phyloP scores from a whole-genome alignment of 495 filamentous ascomycete genomes.

The Melanomma pulvis-pyrius region DNA sequence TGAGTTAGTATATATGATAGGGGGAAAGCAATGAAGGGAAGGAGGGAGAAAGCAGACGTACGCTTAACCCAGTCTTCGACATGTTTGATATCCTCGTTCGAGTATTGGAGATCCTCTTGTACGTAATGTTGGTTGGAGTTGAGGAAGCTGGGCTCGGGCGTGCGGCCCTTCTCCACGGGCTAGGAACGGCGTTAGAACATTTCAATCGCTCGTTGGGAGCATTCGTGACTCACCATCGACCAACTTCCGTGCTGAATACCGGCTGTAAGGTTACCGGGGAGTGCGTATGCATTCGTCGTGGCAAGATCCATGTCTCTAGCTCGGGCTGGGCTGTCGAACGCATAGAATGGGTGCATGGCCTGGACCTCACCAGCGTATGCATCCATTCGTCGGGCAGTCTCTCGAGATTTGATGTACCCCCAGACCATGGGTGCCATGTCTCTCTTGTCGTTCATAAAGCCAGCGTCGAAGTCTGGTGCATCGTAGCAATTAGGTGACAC shows the following conservation, averaged over 20 bases:
- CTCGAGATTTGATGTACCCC: conserved; percentile 84
- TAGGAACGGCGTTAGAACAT: not conserved
- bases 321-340: conserved; percentile 66
- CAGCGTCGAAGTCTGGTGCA: conserved; percentile 76
- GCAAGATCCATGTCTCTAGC: conserved; percentile 61
- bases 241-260: conserved; percentile 65
- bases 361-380: conserved; percentile 73
- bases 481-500: conserved; percentile 71
- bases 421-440: conserved; percentile 86
- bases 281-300: conserved; percentile 57
- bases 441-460: conserved; percentile 83
- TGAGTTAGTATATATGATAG: not conserved
- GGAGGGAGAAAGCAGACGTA: conserved; percentile 1
- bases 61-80: conserved; percentile 76
- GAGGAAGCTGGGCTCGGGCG: conserved; percentile 50
- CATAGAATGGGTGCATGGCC: conserved; percentile 62
- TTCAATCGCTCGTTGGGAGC: too few species aligned
- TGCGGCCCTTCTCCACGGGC: conserved; percentile 54
- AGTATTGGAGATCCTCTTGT: conserved; percentile 67
- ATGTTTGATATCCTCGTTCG: conserved; percentile 65
- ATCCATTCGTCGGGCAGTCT: conserved; percentile 77
- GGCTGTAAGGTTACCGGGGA: conserved; percentile 71
- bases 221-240: conserved; percentile 35
- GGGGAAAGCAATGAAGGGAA: too few species aligned
- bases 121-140: conserved; percentile 58